These are phyloP conservation scores for Pichia exigua DNA, from an alignment of 805 yeast genomes.

Conservation along the genomic window DNA sequence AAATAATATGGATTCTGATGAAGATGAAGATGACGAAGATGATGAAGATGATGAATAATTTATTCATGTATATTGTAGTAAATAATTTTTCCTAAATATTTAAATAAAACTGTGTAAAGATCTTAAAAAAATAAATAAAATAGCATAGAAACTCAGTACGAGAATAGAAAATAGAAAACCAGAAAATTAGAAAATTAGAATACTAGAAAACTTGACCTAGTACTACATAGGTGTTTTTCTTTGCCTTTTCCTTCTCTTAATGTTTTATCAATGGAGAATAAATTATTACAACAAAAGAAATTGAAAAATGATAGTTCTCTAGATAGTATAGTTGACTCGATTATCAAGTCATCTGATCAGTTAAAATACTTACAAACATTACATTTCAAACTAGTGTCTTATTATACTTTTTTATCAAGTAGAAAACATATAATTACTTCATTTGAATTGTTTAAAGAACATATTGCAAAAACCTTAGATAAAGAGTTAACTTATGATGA, in stretches of 20 bases:
- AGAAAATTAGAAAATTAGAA: no score
- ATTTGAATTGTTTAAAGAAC: conserved; percentile 42
- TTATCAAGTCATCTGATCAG: conserved; percentile 20
- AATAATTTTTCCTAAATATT: neutral
- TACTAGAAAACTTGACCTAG: no score
- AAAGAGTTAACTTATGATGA: conserved; percentile 42
- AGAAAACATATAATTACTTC: conserved; percentile 55
- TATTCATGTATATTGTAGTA: neutral
- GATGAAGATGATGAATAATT: conserved; percentile 12
- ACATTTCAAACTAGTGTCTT: conserved; percentile 48
- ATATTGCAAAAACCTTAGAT: conserved; percentile 44
- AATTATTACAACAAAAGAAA: conserved; percentile 4
- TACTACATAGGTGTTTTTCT: neutral
- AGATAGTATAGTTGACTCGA: neutral
- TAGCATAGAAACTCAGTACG: no score
- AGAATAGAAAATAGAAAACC: no score
- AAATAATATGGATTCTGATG: conserved; percentile 78
- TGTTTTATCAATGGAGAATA: neutral
- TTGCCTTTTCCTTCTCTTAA: neutral
- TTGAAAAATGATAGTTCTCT: conserved; percentile 1
- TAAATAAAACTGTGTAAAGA: neutral
- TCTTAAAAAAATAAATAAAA: neutral
- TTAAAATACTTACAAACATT: conserved; percentile 38
- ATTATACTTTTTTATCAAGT: conserved; percentile 54
- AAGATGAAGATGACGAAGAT: conserved; percentile 33